Percentiles rank a stretch among this genome's conserved stretches.
These are phyloP conservation scores for Candida anutae DNA, from an alignment of 1,139 yeast species.

Conservation along the genomic window DNA sequence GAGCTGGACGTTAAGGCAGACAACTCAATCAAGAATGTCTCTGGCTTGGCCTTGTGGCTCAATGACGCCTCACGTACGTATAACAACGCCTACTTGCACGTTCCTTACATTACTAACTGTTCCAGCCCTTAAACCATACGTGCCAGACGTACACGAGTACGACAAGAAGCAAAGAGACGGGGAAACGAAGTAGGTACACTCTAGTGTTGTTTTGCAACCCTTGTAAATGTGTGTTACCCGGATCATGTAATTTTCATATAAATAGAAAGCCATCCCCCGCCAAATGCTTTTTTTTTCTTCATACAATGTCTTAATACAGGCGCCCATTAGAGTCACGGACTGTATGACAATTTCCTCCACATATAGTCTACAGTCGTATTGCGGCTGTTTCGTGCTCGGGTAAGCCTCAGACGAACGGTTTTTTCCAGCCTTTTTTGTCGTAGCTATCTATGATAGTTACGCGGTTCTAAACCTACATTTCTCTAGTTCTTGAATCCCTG, in stretches of 20 bases:
- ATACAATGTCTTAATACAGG: slow-evolving; percentile 74
- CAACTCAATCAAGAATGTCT: slow-evolving; percentile 45
- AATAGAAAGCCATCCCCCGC: not conserved
- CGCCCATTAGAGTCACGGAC: slow-evolving; percentile 94
- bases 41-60: slow-evolving; percentile 52
- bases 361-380: slow-evolving; percentile 38
- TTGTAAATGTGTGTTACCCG: not conserved
- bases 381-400: slow-evolving; percentile 81
- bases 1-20: slow-evolving; percentile 50
- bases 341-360: slow-evolving; percentile 41
- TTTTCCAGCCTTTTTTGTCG: slow-evolving; percentile 56
- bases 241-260: not conserved
- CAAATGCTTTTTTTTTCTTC: slow-evolving; percentile 20
- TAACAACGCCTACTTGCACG: not conserved
- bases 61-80: slow-evolving; percentile 38
- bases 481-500: slow-evolving; percentile 4
- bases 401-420: slow-evolving; percentile 68
- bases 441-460: slow-evolving; percentile 43
- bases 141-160: slow-evolving; percentile 57
- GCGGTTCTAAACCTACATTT: slow-evolving; percentile 69
- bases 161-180: slow-evolving; percentile 19
- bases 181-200: not conserved
- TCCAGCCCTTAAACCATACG: slow-evolving; percentile 34
- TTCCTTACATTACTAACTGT: not conserved
- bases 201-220: not conserved